These are phyloP conservation scores for Pseudogymnoascus sp. DNA, from an alignment of 2,329 filamentous ascomycete species.

Conservation along the genomic window DNA sequence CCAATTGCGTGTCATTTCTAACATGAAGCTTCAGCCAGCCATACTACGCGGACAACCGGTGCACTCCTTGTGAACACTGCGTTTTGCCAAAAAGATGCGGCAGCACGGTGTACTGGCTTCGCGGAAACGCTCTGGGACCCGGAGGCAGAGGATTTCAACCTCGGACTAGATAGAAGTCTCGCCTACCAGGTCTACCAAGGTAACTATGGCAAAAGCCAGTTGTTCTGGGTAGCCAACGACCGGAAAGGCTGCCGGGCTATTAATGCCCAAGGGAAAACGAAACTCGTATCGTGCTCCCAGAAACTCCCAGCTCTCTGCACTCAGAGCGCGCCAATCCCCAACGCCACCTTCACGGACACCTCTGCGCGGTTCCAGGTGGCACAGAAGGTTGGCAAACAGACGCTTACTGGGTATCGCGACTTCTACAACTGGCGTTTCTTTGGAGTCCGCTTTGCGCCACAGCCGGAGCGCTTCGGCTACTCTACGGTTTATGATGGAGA, in stretches of 20 bases:
- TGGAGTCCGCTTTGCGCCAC: constrained; percentile 21
- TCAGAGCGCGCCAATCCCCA: constrained; percentile 33
- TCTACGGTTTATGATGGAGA: constrained; percentile 38
- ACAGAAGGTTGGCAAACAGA: constrained; percentile 36
- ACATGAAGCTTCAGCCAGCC: not conserved
- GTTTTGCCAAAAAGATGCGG: not conserved
- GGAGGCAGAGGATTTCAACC: not conserved
- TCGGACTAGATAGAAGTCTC: constrained; percentile 13
- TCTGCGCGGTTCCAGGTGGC: constrained; percentile 32
- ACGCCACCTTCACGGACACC: constrained; percentile 27
- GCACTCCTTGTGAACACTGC: not conserved
- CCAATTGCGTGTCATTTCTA: too few relatives aligned
- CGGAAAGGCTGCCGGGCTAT: constrained; percentile 14
- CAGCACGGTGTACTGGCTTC: not conserved
- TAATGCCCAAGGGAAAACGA: constrained; percentile 24
- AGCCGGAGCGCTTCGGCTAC: constrained; percentile 27
- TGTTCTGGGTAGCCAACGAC: constrained; percentile 19
- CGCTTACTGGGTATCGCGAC: constrained; percentile 43
- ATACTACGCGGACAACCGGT: not conserved
- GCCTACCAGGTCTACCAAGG: constrained; percentile 17
- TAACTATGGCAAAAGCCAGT: constrained; percentile 17
- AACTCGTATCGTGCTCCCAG: constrained; percentile 23
- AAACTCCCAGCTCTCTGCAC: constrained; percentile 43
- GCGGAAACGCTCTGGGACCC: constrained; percentile 7
- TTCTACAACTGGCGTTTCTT: constrained; percentile 40